A percentile compares a stretch with the other conserved stretches of the same genome.
Evolutionary conservation across 129 eudicot species (phyloP).

Genomic region (Dittrichia graveolens): DNA sequence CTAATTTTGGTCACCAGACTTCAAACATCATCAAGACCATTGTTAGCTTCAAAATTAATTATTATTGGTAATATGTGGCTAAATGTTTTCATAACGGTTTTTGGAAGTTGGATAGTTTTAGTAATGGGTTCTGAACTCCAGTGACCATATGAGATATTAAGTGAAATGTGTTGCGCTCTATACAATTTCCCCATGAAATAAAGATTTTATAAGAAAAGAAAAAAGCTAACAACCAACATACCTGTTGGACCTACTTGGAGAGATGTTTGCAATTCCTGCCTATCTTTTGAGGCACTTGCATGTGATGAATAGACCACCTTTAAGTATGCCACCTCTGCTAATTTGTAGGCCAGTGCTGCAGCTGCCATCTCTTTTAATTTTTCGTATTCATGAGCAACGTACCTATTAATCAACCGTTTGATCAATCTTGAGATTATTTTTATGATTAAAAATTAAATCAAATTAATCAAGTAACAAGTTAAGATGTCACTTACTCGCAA

Average conservation of each 20-base stretch:
- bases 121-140: no score
- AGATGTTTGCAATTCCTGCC: slow-evolving; percentile 78
- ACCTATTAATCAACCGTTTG: slow-evolving; percentile 46
- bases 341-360: slow-evolving; percentile 96
- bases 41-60: background rate
- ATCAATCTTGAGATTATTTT: background rate
- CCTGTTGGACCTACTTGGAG: slow-evolving; percentile 86
- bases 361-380: slow-evolving; percentile 87
- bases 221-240: slow-evolving; percentile 13
- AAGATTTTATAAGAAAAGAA: background rate
- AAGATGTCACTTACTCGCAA: slow-evolving; percentile 70
- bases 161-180: background rate
- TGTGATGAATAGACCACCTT: slow-evolving; percentile 86
- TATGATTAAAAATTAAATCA: background rate
- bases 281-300: slow-evolving; percentile 67
- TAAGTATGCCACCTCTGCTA: slow-evolving; percentile 88
- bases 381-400: slow-evolving; percentile 93
- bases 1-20: background rate
- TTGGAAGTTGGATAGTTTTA: background rate
- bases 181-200: background rate
- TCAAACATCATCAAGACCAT: background rate
- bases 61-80: no score
- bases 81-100: background rate
- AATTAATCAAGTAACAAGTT: no score
- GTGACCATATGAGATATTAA: background rate